Base-by-base conservation (phyloP, 305 asterid genomes). In the Lippia alba region DNA sequence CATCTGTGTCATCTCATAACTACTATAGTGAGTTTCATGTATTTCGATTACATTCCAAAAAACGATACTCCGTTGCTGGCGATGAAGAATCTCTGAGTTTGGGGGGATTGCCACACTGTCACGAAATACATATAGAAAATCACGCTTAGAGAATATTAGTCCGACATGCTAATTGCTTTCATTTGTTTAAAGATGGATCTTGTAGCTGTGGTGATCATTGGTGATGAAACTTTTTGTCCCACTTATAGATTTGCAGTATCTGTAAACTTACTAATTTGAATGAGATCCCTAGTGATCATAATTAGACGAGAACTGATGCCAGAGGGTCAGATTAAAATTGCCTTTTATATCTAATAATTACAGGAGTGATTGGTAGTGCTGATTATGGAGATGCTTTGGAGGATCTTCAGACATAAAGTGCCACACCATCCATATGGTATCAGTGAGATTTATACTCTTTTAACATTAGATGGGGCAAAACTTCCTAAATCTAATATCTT, bases 41-140 rank as follows among this genome's bases (percentile, higher is more conserved):
- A 24, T 24, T 24, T 24, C 30, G 30, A 39, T 39, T 39, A 39
- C 45, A 39, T 39, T 39, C 2, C 45, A 39, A 39, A 39, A 39
- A 6, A 6, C 5, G 49, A 14, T 61, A 69, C 84, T 24, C 83
- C 82, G 54, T 78, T 85, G 83, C 76, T 84, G 80, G 81, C 86
- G 62, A 77, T 83, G 89, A 86, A 90, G 86, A 83, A 86, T 69
- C 86, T 84, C 54, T 75, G 84, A 66, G 90, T 84, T 67, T 84
- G 96, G 64, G 89, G 87, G 71, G 89, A 86, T 75, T 86, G 91
- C 80, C 95, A 90, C 74, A 84, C 85, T 55, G 83, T 81, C 65
- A 81, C 85, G 19, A 84, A 86, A 77, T 81, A 82, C 72, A 79
- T 86, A 73, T 86, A 81, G 12, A 85, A 81, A 78, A 76, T 85